Conservation (phyloP, 2,329 filamentous ascomycete species). For the Alternaria metachromatica region DNA sequence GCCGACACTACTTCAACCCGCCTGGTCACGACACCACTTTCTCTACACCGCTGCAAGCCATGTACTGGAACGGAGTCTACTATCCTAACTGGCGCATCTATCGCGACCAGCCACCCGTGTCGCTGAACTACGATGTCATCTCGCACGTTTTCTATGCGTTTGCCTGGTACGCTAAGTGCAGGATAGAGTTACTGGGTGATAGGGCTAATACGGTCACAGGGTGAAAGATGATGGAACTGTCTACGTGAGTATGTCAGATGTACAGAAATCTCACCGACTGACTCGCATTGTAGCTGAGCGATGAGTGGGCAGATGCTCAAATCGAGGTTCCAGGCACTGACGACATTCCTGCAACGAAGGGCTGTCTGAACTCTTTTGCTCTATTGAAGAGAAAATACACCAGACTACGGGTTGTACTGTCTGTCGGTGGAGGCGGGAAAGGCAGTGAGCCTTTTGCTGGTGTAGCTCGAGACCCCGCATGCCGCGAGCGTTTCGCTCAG, state of each 20-base stretch:
- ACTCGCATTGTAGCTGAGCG: slow-evolving; percentile 66
- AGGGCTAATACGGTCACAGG: slow-evolving; percentile 49
- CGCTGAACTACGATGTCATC: slow-evolving; percentile 76
- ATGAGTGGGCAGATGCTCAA: slow-evolving; percentile 77
- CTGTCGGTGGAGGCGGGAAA: slow-evolving; percentile 74
- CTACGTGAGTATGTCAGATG: slow-evolving; percentile 65
- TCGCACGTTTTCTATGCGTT: slow-evolving; percentile 86
- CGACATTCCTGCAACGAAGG: slow-evolving; percentile 43
- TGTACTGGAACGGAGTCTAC: slow-evolving; percentile 75
- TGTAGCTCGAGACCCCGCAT: slow-evolving; percentile 67
- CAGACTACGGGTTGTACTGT: slow-evolving; percentile 76
- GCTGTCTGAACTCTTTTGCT: slow-evolving; percentile 74
- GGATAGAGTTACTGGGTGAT: slow-evolving; percentile 9
- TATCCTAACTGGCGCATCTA: slow-evolving; percentile 83
- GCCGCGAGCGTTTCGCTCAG: slow-evolving; percentile 72
- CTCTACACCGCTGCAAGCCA: slow-evolving; percentile 40
- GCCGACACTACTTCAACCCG: slow-evolving; percentile 34
- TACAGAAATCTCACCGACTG: slow-evolving; percentile 21
- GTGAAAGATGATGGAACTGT: slow-evolving; percentile 75
- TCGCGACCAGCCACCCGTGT: slow-evolving; percentile 73
- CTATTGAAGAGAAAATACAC: slow-evolving; percentile 74
- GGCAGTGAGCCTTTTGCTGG: slow-evolving; percentile 71
- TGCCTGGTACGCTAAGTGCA: slow-evolving; percentile 60
- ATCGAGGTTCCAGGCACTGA: slow-evolving; percentile 72
- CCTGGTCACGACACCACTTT: slow-evolving; percentile 35